Conservation (phyloP, 129 eudicot species). For the Ambrosia trifida region DNA sequence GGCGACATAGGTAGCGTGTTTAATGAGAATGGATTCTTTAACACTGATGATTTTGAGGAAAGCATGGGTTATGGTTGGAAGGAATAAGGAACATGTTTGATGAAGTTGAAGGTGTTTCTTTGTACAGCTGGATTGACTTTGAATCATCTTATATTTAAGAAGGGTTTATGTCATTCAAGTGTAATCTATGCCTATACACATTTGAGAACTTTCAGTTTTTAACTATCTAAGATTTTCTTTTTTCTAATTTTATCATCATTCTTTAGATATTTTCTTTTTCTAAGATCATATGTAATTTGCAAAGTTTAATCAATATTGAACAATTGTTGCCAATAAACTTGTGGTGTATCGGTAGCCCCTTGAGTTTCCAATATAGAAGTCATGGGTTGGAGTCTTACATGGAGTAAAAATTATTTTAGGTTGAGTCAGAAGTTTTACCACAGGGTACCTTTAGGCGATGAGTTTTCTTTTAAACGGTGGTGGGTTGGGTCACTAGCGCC, state of each 20-base stretch:
- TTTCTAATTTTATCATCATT: neutral
- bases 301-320: no score
- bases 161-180: slow-evolving; percentile 18
- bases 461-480: no score
- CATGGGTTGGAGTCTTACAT: no score
- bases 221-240: neutral
- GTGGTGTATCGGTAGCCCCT: no score
- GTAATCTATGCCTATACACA: slow-evolving; percentile 25
- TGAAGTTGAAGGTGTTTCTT: neutral
- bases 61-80: slow-evolving; percentile 51
- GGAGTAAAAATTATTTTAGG: no score
- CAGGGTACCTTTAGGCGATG: no score
- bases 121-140: slow-evolving; percentile 15
- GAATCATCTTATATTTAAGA: neutral
- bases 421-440: no score
- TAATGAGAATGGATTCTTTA: slow-evolving; percentile 56
- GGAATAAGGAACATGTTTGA: slow-evolving; percentile 20
- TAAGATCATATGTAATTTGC: neutral
- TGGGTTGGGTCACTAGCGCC: no score
- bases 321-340: no score
- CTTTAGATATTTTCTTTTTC: neutral
- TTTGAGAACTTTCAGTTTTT: slow-evolving; percentile 2
- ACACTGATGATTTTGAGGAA: slow-evolving; percentile 55
- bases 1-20: slow-evolving; percentile 45
- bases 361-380: no score